Evolutionary conservation across 1,284 basidiomycete species (phyloP).

Genomic region (Papiliotrema terrestris): DNA sequence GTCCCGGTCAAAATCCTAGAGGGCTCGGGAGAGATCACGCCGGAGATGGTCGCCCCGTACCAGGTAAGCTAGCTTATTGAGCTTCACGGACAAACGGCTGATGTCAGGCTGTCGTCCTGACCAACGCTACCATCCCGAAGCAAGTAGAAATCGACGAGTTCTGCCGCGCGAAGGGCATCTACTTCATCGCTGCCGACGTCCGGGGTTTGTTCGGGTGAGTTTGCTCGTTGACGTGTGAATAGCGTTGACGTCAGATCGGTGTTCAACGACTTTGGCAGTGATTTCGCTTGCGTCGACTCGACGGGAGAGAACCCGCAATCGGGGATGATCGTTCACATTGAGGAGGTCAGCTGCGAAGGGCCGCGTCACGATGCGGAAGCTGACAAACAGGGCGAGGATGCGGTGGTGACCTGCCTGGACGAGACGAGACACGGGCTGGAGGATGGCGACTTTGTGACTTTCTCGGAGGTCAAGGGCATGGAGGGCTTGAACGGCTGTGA

Average conservation of each 20-base stretch:
- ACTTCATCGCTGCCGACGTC: constrained; percentile 90
- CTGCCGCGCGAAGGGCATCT: constrained; percentile 81
- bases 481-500: constrained; percentile 83
- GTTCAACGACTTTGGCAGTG: constrained; percentile 95
- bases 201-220: constrained; percentile 89
- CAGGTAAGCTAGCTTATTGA: constrained; percentile 58
- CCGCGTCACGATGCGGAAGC: too few relatives aligned
- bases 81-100: neutral
- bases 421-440: constrained; percentile 97
- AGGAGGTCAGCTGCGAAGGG: constrained; percentile 58
- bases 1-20: constrained; percentile 83
- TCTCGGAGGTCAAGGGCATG: constrained; percentile 97
- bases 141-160: constrained; percentile 95
- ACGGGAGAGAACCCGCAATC: constrained; percentile 90
- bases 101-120: constrained; percentile 71
- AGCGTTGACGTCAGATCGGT: constrained; percentile 58
- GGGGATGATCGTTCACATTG: constrained; percentile 93
- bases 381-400: constrained; percentile 66
- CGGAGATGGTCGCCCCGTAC: constrained; percentile 78
- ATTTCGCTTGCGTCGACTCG: constrained; percentile 92
- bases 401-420: constrained; percentile 91
- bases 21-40: constrained; percentile 68
- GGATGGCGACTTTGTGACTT: constrained; percentile 97
- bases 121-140: constrained; percentile 70
- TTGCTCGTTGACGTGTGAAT: constrained; percentile 2